These are phyloP conservation scores for Wallacemonas sp. DNA, from an alignment of 208 protist genomes.

Conservation along the genomic window DNA sequence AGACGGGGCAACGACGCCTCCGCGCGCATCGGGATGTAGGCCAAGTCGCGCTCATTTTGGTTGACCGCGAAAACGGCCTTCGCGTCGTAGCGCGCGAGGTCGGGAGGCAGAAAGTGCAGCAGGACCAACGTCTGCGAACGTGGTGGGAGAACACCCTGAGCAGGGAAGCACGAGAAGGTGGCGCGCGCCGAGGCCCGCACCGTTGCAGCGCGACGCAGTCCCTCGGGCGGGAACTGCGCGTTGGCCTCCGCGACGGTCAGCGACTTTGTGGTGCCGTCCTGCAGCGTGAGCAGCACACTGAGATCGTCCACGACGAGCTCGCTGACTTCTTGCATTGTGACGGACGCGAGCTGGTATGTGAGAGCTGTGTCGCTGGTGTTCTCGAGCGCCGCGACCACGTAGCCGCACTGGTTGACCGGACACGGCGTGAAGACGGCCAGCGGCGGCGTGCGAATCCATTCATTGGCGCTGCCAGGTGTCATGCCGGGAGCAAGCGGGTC, in stretches of 20 bases:
- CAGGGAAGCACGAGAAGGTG: slow-evolving; percentile 54
- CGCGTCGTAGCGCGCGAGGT: slow-evolving; percentile 43
- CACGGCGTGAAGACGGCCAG: slow-evolving; percentile 3
- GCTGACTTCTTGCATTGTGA: slow-evolving; percentile 45
- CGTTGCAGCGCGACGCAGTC: neutral
- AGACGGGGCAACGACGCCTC: slow-evolving; percentile 56
- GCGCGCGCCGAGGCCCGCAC: neutral
- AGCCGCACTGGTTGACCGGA: slow-evolving; percentile 15
- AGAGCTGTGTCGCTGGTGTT: slow-evolving; percentile 54
- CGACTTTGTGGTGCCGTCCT: slow-evolving; percentile 11
- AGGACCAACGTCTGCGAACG: slow-evolving; percentile 44
- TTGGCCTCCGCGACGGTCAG: slow-evolving; percentile 14
- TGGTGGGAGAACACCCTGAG: slow-evolving; percentile 52
- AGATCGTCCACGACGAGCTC: slow-evolving; percentile 36
- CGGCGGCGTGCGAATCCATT: neutral
- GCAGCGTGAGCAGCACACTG: slow-evolving; percentile 2
- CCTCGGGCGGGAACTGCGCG: neutral
- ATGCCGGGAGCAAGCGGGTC: neutral
- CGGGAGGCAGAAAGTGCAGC: slow-evolving; percentile 52
- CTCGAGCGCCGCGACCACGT: slow-evolving; percentile 61
- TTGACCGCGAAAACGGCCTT: slow-evolving; percentile 43
- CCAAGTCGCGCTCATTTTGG: slow-evolving; percentile 21
- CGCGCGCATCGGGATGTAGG: slow-evolving; percentile 48
- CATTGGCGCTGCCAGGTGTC: neutral
- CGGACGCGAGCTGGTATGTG: slow-evolving; percentile 34